Percentiles rank a stretch among this genome's conserved stretches.
Conservation (phyloP, 2,329 filamentous ascomycete species). For the Claviceps africana region DNA sequence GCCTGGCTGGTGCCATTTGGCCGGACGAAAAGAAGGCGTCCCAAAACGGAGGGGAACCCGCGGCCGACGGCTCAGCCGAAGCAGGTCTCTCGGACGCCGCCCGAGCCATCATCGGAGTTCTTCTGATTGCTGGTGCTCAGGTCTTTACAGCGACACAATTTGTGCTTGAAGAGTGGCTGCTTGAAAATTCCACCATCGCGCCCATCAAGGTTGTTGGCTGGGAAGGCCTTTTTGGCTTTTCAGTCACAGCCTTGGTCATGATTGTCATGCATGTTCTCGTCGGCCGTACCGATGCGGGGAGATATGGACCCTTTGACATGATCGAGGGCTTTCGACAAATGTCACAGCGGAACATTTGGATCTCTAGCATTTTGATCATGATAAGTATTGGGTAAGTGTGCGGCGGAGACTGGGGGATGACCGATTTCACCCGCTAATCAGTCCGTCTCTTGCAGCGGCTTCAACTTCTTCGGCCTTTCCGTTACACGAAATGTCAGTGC, state of each 20-base stretch:
- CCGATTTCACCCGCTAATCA: slow-evolving; percentile 7
- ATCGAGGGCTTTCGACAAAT: slow-evolving; percentile 75
- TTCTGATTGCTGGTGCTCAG: slow-evolving; percentile 85
- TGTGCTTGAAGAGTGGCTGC: slow-evolving; percentile 85
- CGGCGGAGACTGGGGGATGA: not conserved
- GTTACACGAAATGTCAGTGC: slow-evolving; percentile 84
- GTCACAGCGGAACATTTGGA: slow-evolving; percentile 49
- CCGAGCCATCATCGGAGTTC: slow-evolving; percentile 64
- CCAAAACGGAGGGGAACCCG: slow-evolving; percentile 15
- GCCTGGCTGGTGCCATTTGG: slow-evolving; percentile 73
- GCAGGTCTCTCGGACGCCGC: slow-evolving; percentile 23
- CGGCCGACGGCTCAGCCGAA: slow-evolving; percentile 21
- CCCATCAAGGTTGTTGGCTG: slow-evolving; percentile 88
- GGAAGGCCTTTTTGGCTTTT: slow-evolving; percentile 87
- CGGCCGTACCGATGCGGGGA: slow-evolving; percentile 59
- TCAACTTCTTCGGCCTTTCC: slow-evolving; percentile 96
- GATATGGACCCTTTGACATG: slow-evolving; percentile 79
- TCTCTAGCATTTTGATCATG: slow-evolving; percentile 86
- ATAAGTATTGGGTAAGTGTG: slow-evolving; percentile 71
- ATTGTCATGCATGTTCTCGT: slow-evolving; percentile 63
- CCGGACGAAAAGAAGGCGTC: slow-evolving; percentile 45
- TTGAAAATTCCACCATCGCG: slow-evolving; percentile 51
- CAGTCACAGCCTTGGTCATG: slow-evolving; percentile 66
- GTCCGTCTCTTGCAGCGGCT: slow-evolving; percentile 46
- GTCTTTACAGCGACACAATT: slow-evolving; percentile 96